Conservation (phyloP, 352 stramenopile genomes). For the Globisporangium canariense region DNA sequence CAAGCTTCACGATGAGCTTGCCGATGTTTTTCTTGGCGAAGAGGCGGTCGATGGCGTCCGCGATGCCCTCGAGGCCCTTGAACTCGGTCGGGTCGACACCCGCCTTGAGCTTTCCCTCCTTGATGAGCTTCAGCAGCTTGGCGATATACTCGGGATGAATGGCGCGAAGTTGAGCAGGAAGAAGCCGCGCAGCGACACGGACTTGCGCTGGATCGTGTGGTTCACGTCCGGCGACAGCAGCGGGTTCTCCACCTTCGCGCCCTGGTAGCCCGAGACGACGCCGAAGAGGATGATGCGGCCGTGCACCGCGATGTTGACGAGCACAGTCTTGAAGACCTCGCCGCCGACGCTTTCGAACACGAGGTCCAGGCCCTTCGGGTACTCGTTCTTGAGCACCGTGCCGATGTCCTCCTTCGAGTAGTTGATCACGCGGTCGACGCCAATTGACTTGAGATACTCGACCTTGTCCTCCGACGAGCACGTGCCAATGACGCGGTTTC, state of each 20-base stretch:
- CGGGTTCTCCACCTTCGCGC: slow-evolving; percentile 20
- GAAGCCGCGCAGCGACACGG: slow-evolving; percentile 32
- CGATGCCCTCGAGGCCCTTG: slow-evolving; percentile 45
- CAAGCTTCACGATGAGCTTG: slow-evolving; percentile 62
- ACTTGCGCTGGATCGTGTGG: slow-evolving; percentile 17
- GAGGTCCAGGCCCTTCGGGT: slow-evolving; percentile 37
- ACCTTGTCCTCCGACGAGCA: slow-evolving; percentile 72
- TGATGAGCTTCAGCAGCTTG: slow-evolving; percentile 37
- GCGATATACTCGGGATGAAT: slow-evolving; percentile 34
- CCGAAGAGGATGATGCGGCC: slow-evolving; percentile 45
- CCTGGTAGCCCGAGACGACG: slow-evolving; percentile 40
- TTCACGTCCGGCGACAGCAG: slow-evolving; percentile 10
- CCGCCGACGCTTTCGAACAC: slow-evolving; percentile 46
- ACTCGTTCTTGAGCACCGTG: slow-evolving; percentile 42
- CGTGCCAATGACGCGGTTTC: slow-evolving; percentile 63
- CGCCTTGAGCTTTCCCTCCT: slow-evolving; percentile 39
- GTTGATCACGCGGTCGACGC: slow-evolving; percentile 62
- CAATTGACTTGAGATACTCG: slow-evolving; percentile 51
- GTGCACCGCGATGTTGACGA: slow-evolving; percentile 26
- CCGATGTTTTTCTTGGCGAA: slow-evolving; percentile 51
- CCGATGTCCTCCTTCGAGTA: slow-evolving; percentile 59
- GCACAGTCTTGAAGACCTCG: slow-evolving; percentile 33
- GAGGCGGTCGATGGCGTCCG: slow-evolving; percentile 46
- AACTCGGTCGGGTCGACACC: slow-evolving; percentile 33
- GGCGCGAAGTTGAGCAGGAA: slow-evolving; percentile 31